A percentile compares a stretch with the other conserved stretches of the same genome.
Evolutionary conservation across 306 rosid species (phyloP).

Genomic region (Prunus persica): DNA sequence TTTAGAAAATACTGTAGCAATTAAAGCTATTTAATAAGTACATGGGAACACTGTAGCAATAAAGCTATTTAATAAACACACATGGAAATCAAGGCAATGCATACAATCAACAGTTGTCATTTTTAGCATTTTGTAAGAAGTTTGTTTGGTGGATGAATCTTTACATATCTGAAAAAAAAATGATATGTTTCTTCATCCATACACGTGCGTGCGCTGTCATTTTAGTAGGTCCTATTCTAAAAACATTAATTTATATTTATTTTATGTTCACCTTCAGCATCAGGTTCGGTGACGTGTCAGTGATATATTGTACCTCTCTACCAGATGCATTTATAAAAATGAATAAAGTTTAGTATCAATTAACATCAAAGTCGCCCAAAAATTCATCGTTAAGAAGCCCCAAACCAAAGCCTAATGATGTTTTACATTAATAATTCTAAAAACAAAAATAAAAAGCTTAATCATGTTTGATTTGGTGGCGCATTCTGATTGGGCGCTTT

Average conservation of each 20-base stretch:
- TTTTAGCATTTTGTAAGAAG: not conserved
- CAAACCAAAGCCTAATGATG: not conserved
- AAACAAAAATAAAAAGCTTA: not conserved
- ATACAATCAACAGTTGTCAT: not conserved
- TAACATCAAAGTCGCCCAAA: not conserved
- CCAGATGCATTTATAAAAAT: not conserved
- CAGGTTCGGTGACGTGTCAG: not conserved
- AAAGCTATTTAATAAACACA: too few relatives aligned
- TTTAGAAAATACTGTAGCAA: too few relatives aligned
- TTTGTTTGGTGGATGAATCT: not conserved
- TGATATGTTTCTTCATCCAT: not conserved
- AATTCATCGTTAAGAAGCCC: too few relatives aligned
- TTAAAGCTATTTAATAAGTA: too few relatives aligned
- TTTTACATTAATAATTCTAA: not conserved
- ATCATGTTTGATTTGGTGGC: not conserved
- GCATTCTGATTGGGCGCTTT: not conserved
- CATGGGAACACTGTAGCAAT: too few relatives aligned
- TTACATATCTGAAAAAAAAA: not conserved
- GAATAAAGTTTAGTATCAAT: not conserved
- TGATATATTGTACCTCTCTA: not conserved
- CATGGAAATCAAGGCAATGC: not conserved
- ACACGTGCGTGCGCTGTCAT: not conserved
- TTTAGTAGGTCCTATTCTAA: not conserved
- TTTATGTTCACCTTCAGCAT: not conserved
- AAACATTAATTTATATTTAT: not conserved